Percentiles rank a stretch among this genome's conserved stretches.
Conservation (phyloP, 371 early-diverging fungal genomes). For the Funneliformis caledonium region DNA sequence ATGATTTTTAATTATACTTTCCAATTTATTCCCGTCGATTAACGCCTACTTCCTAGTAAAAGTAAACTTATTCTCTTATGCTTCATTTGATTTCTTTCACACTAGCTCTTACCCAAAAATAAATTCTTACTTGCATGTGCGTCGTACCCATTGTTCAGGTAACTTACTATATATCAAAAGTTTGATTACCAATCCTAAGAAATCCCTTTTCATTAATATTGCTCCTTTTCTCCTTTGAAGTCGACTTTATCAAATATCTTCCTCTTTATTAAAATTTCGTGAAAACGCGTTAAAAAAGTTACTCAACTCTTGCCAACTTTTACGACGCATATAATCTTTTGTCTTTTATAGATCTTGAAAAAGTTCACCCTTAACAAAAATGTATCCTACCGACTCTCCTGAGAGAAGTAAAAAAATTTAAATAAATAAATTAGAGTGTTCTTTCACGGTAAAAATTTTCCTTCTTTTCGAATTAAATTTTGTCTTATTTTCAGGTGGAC, state of each 20-base stretch:
- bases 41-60: too few relatives aligned
- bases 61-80: not conserved
- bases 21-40: not conserved
- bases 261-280: not conserved
- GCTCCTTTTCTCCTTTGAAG: not conserved
- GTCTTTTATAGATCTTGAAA: not conserved
- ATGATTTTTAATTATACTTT: not conserved
- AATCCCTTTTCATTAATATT: not conserved
- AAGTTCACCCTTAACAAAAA: not conserved
- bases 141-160: constrained; percentile 23
- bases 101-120: not conserved
- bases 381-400: not conserved
- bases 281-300: constrained; percentile 16
- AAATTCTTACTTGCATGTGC: constrained; percentile 14
- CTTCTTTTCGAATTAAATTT: not conserved
- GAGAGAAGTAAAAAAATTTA: not conserved
- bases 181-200: not conserved
- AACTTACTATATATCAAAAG: not conserved
- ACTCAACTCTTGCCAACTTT: not conserved
- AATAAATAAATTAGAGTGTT: not conserved
- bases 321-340: constrained; percentile 22
- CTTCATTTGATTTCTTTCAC: not conserved
- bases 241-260: not conserved
- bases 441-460: not conserved
- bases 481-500: not conserved